Conservation (phyloP, 169 alveolate genomes). For the Perkinsus olseni region DNA sequence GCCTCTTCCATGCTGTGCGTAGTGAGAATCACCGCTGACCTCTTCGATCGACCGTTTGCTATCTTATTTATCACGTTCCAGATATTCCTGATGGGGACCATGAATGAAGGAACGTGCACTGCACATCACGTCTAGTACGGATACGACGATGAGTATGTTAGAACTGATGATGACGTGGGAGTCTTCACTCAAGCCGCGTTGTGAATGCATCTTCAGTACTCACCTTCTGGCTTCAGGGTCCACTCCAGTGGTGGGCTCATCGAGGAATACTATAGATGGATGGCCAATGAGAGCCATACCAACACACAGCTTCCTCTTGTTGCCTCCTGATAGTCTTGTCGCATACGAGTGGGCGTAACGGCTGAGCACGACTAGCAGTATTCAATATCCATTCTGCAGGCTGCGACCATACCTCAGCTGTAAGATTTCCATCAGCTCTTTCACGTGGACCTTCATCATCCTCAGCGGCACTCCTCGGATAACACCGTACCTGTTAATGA, state of each 20-base stretch:
- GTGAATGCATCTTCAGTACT: neutral
- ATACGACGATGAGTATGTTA: too few species aligned
- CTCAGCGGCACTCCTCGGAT: slow-evolving; percentile 55
- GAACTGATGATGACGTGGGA: too few species aligned
- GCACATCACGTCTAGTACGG: neutral
- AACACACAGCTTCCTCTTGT: slow-evolving; percentile 63
- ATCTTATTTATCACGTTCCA: neutral
- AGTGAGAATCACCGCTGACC: slow-evolving; percentile 43
- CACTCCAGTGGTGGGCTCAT: slow-evolving; percentile 77
- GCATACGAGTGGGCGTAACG: slow-evolving; percentile 26
- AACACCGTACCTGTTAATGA: slow-evolving; percentile 21
- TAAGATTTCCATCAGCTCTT: slow-evolving; percentile 44
- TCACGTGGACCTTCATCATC: slow-evolving; percentile 30
- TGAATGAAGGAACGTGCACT: neutral
- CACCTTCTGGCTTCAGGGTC: slow-evolving; percentile 66
- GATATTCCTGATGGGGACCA: neutral
- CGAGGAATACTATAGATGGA: slow-evolving; percentile 67
- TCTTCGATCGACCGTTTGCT: neutral
- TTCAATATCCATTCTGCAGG: neutral
- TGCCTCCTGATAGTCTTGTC: slow-evolving; percentile 64
- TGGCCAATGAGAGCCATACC: slow-evolving; percentile 70
- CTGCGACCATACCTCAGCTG: slow-evolving; percentile 29
- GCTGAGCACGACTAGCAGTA: slow-evolving; percentile 12
- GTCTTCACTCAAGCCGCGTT: too few species aligned
- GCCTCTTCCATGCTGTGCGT: slow-evolving; percentile 78